Conservation (phyloP, 495 filamentous ascomycete genomes). For the Aspergillus baeticus region DNA sequence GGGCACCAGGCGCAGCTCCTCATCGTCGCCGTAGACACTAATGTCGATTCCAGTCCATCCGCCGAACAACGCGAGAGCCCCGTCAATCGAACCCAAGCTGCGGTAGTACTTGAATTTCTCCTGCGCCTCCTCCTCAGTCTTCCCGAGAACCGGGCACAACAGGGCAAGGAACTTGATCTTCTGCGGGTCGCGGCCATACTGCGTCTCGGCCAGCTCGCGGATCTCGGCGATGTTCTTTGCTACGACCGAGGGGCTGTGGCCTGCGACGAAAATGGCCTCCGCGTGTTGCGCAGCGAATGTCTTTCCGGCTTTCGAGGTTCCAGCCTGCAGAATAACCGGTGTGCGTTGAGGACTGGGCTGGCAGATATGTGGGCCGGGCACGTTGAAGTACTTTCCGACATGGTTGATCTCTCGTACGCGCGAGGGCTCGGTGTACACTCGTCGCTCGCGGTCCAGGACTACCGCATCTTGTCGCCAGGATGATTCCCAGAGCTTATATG, state of each 20-base stretch:
- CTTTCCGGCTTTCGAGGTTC: slow-evolving; percentile 62
- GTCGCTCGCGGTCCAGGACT: slow-evolving; percentile 49
- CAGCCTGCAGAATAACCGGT: slow-evolving; percentile 64
- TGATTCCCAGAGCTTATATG: slow-evolving; percentile 69
- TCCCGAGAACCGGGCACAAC: slow-evolving; percentile 50
- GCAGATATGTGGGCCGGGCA: slow-evolving; percentile 64
- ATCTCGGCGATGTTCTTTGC: slow-evolving; percentile 52
- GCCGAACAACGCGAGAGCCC: slow-evolving; percentile 55
- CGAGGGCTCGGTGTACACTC: slow-evolving; percentile 59
- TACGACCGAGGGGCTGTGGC: slow-evolving; percentile 46
- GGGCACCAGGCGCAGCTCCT: slow-evolving; percentile 57
- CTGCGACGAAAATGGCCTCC: slow-evolving; percentile 53
- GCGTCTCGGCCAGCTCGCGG: slow-evolving; percentile 40
- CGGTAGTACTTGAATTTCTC: slow-evolving; percentile 51
- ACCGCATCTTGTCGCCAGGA: slow-evolving; percentile 71
- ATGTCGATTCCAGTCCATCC: slow-evolving; percentile 60
- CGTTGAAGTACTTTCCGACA: slow-evolving; percentile 61
- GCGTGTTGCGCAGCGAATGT: slow-evolving; percentile 62
- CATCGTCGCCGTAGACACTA: slow-evolving; percentile 50
- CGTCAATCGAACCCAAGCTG: slow-evolving; percentile 50
- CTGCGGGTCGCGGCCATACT: slow-evolving; percentile 46
- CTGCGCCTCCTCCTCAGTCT: slow-evolving; percentile 53
- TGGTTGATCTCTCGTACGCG: slow-evolving; percentile 65
- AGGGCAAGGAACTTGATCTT: slow-evolving; percentile 55
- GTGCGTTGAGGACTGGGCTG: slow-evolving; percentile 66